phyloP scores from a whole-genome alignment of 805 yeast species.

The Zygosaccharomyces siamensis region DNA sequence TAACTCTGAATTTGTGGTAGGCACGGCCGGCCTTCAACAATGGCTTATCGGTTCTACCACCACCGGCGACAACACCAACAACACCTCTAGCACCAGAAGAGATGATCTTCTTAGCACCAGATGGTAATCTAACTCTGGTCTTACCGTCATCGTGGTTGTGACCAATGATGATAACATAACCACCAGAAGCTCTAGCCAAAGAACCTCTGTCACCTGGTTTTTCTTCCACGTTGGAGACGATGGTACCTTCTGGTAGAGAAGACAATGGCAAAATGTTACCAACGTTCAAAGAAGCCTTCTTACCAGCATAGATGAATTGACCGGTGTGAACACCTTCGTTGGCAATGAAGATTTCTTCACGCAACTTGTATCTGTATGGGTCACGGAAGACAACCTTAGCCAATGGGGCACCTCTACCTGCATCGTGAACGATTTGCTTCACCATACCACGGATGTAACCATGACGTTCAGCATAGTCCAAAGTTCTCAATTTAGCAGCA shows the following conservation, averaged over 20 bases:
- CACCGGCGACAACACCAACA: conserved; percentile 99
- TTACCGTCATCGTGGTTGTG: conserved; percentile 99
- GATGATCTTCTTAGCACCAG: conserved; percentile 97
- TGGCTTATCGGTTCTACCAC: conserved; percentile 99
- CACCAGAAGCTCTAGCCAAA: conserved; percentile 98
- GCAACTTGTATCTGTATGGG: conserved; percentile 97
- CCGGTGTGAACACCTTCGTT: conserved; percentile 99
- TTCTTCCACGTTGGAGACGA: conserved; percentile 96
- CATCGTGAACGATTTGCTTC: conserved; percentile 97
- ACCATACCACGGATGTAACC: conserved; percentile 99
- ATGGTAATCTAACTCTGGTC: conserved; percentile 98
- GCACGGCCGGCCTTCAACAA: conserved; percentile 99
- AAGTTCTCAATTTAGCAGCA: conserved; percentile 99
- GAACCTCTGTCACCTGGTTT: conserved; percentile 99
- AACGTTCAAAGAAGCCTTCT: conserved; percentile 92
- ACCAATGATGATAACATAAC: conserved; percentile 97
- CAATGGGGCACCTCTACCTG: conserved; percentile 99
- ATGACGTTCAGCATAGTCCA: conserved; percentile 98
- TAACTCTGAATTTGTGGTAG: conserved; percentile 98
- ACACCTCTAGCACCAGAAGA: conserved; percentile 98
- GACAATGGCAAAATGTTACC: conserved; percentile 98
- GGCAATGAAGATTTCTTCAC: conserved; percentile 98
- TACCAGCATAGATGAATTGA: conserved; percentile 98
- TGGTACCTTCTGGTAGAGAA: conserved; percentile 98
- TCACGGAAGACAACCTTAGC: conserved; percentile 99